Conservation (phyloP, 2,329 filamentous ascomycete genomes). For the Alternaria novae-zelandiae region DNA sequence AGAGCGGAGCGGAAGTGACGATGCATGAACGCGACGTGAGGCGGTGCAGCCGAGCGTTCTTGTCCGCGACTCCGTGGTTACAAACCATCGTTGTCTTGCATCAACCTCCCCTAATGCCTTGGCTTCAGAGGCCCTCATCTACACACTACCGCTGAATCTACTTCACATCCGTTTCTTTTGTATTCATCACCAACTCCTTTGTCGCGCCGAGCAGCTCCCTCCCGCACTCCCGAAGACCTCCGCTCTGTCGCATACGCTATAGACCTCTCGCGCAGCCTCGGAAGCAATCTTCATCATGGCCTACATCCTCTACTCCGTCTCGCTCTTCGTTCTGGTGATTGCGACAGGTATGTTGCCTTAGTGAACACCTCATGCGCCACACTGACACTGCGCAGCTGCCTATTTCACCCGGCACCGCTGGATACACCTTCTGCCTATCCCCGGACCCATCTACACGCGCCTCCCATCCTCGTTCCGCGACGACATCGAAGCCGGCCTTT, state of each 20-base stretch:
- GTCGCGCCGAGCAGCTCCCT: constrained; percentile 8
- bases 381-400: constrained; percentile 59
- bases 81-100: constrained; percentile 8
- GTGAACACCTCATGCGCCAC: constrained; percentile 1
- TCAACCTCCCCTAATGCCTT: constrained; percentile 2
- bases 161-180: constrained; percentile 16
- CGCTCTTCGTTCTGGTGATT: constrained; percentile 72
- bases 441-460: constrained; percentile 73
- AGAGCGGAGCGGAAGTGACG: constrained; percentile 19
- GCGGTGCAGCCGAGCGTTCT: constrained; percentile 19
- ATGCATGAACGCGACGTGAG: constrained; percentile 17
- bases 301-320: constrained; percentile 80
- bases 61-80: constrained; percentile 16
- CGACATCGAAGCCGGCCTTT: constrained; percentile 88
- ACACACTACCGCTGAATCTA: constrained; percentile 8
- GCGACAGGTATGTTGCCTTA: constrained; percentile 65
- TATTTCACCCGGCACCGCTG: constrained; percentile 83
- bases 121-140: constrained; percentile 6
- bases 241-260: constrained; percentile 16
- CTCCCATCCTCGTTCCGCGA: constrained; percentile 78
- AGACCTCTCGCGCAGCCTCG: constrained; percentile 3
- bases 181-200: constrained; percentile 1
- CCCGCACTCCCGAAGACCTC: constrained; percentile 24
- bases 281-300: constrained; percentile 62
- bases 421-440: constrained; percentile 71